phyloP scores from a whole-genome alignment of 1,284 basidiomycete species.

The Ceratobasidium sp. region DNA sequence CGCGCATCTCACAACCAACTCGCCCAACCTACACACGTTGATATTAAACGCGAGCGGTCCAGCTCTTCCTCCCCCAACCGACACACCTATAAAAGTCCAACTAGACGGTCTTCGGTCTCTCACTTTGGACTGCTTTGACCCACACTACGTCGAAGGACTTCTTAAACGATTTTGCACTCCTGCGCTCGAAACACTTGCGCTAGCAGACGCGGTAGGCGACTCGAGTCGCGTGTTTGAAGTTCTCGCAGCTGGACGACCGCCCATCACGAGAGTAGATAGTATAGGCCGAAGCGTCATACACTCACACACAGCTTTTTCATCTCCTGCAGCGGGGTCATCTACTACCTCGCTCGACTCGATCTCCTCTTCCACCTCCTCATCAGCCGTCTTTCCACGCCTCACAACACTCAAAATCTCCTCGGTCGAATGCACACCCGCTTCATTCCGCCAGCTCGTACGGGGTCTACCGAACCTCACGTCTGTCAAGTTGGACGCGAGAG shows the following conservation, averaged over 20 bases:
- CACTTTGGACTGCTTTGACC: conserved; percentile 39
- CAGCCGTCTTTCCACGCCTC: conserved; percentile 29
- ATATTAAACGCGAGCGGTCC: conserved; percentile 40
- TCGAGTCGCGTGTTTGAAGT: conserved; percentile 41
- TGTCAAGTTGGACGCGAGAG: conserved; percentile 39
- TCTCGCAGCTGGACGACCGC: conserved; percentile 23
- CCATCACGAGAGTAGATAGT: neutral
- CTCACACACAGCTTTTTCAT: neutral
- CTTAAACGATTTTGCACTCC: conserved; percentile 23
- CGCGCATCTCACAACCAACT: conserved; percentile 28
- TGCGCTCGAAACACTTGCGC: conserved; percentile 20
- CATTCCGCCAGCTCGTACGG: conserved; percentile 38
- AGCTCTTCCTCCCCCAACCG: neutral
- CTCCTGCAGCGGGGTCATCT: neutral
- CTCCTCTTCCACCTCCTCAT: neutral
- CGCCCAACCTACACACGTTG: conserved; percentile 31
- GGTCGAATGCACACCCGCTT: conserved; percentile 40
- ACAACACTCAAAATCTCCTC: conserved; percentile 36
- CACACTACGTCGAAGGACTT: conserved; percentile 32
- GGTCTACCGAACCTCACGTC: conserved; percentile 31
- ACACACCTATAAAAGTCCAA: neutral
- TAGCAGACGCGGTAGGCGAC: conserved; percentile 40
- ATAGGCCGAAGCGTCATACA: conserved; percentile 3
- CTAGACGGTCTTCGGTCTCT: neutral
- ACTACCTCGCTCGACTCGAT: conserved; percentile 7